Evolutionary conservation across 441 rosid genomes (phyloP).

Genomic region (Brassica balearica): DNA sequence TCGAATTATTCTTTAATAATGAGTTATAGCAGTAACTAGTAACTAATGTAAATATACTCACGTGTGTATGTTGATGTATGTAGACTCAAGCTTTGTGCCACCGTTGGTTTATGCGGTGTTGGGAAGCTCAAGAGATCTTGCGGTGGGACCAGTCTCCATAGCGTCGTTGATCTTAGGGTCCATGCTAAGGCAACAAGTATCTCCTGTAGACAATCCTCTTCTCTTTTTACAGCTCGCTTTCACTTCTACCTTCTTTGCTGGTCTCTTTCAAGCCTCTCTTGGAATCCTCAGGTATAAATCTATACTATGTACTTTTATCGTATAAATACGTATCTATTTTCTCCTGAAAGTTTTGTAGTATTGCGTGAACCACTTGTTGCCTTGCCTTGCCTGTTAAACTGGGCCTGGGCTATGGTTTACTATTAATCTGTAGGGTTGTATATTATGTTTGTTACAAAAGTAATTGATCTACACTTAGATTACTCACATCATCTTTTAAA

Average conservation of each 20-base stretch:
- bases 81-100: conserved; percentile 97
- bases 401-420: conserved; percentile 11
- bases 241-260: conserved; percentile 89
- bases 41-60: not conserved
- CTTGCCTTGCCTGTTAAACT: not conserved
- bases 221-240: conserved; percentile 88
- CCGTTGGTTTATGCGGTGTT: conserved; percentile 89
- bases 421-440: not conserved
- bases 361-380: conserved; percentile 18
- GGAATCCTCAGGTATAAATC: conserved; percentile 71
- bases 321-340: not conserved
- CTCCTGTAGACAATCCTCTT: conserved; percentile 62
- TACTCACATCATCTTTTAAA: not conserved
- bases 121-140: conserved; percentile 95
- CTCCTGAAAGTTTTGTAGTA: not conserved
- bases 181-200: conserved; percentile 85
- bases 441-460: not conserved
- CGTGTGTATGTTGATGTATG: conserved; percentile 7
- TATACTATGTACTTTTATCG: not conserved
- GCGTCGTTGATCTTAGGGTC: conserved; percentile 91
- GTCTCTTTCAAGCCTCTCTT: conserved; percentile 88
- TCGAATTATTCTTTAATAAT: not conserved
- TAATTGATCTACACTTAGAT: not conserved
- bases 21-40: not conserved
- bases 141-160: conserved; percentile 93